phyloP scores from a whole-genome alignment of 2,329 filamentous ascomycete genomes.

The Sphaerostilbella broomeana region DNA sequence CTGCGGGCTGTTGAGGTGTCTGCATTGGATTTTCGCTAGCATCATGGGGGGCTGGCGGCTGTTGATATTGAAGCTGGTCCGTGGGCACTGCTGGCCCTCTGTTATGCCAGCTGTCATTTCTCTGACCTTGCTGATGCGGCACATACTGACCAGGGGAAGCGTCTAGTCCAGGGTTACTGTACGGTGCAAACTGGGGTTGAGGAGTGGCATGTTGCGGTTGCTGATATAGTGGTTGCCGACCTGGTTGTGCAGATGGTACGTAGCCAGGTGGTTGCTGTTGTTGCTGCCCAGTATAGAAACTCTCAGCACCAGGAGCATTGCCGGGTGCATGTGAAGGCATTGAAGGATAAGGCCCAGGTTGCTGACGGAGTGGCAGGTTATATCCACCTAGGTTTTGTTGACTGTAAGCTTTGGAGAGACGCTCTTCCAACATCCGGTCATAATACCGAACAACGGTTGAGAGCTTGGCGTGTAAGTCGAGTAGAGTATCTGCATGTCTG shows the following conservation, averaged over 20 bases:
- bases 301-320: conserved; percentile 58
- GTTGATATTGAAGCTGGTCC: conserved; percentile 22
- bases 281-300: conserved; percentile 69
- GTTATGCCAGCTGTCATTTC: conserved; percentile 46
- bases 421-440: conserved; percentile 94
- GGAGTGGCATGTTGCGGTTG: conserved; percentile 26
- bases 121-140: conserved; percentile 40
- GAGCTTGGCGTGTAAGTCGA: conserved; percentile 90
- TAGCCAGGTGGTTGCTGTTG: conserved; percentile 55
- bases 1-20: conserved; percentile 24
- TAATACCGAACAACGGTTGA: conserved; percentile 97
- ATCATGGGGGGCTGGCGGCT: conserved; percentile 18
- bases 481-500: conserved; percentile 63
- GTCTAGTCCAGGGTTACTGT: conserved; percentile 33
- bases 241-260: conserved; percentile 36
- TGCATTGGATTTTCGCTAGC: conserved; percentile 21
- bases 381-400: conserved; percentile 69
- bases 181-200: conserved; percentile 38
- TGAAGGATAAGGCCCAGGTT: conserved; percentile 63
- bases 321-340: conserved; percentile 50
- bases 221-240: conserved; percentile 22
- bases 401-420: conserved; percentile 85
- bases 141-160: conserved; percentile 38
- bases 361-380: conserved; percentile 45
- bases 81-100: conserved; percentile 31